Conservation (phyloP, 352 stramenopile genomes). For the Phytophthora cryptogea region DNA sequence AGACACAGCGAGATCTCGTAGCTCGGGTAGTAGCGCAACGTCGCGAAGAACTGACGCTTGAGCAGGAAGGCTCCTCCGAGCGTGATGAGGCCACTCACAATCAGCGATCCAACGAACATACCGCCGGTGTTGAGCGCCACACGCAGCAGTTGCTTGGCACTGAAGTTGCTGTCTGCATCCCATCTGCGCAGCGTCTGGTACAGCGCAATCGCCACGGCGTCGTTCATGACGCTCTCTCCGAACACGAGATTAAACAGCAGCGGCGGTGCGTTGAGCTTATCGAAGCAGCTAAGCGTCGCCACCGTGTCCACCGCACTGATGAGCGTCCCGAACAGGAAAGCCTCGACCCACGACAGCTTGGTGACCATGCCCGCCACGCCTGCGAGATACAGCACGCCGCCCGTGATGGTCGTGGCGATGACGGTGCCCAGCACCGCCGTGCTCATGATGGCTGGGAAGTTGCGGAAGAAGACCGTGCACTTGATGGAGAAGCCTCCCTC, state of each 20-base stretch:
- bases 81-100: slow-evolving; percentile 74
- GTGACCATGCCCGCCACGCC: slow-evolving; percentile 68
- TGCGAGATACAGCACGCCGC: slow-evolving; percentile 68
- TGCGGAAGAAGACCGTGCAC: slow-evolving; percentile 82
- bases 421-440: slow-evolving; percentile 80
- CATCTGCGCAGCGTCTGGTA: slow-evolving; percentile 94
- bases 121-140: slow-evolving; percentile 70
- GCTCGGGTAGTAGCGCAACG: slow-evolving; percentile 77
- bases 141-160: slow-evolving; percentile 56
- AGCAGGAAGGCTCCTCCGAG: slow-evolving; percentile 76
- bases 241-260: slow-evolving; percentile 96
- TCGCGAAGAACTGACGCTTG: slow-evolving; percentile 74
- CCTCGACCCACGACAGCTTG: slow-evolving; percentile 88
- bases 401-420: slow-evolving; percentile 79
- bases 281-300: slow-evolving; percentile 92
- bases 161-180: slow-evolving; percentile 75
- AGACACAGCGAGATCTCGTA: slow-evolving; percentile 89
- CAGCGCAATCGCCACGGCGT: slow-evolving; percentile 93
- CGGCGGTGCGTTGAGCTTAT: slow-evolving; percentile 86
- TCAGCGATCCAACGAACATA: slow-evolving; percentile 82
- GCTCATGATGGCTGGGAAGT: slow-evolving; percentile 87
- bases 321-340: slow-evolving; percentile 92
- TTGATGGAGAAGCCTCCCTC: slow-evolving; percentile 88
- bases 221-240: slow-evolving; percentile 95
- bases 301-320: slow-evolving; percentile 95